Evolutionary conservation across 2,329 filamentous ascomycete species (phyloP).

Genomic region (Aureobasidium subglaciale): DNA sequence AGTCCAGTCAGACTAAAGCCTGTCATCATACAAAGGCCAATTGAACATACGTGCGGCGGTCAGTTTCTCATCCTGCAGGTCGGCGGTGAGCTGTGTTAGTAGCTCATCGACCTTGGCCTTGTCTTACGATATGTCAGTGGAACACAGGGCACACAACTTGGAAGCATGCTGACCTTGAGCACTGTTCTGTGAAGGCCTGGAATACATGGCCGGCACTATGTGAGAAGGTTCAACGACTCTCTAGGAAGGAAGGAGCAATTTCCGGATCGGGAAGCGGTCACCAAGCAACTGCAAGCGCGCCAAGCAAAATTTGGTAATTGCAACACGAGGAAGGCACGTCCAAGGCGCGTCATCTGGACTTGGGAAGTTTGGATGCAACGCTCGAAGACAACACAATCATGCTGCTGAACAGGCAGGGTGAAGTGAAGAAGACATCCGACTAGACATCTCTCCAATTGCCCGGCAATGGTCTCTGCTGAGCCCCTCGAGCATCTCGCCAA

Average conservation of each 20-base stretch:
- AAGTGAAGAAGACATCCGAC: background rate
- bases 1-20: background rate
- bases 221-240: background rate
- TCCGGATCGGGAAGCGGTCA: constrained; percentile 7
- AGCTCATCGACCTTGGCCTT: constrained; percentile 12
- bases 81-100: constrained; percentile 45
- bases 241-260: constrained; percentile 4
- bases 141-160: background rate
- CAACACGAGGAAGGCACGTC: background rate
- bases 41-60: constrained; percentile 48
- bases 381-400: constrained; percentile 8
- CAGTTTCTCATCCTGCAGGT: constrained; percentile 53
- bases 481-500: constrained; percentile 41
- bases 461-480: constrained; percentile 32
- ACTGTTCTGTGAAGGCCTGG: background rate
- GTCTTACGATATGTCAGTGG: background rate
- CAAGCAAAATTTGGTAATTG: background rate
- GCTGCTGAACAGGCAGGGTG: background rate
- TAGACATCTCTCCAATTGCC: background rate
- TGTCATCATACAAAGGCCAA: background rate
- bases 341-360: constrained; percentile 5
- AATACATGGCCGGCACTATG: background rate
- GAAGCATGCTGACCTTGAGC: background rate
- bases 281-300: constrained; percentile 1
- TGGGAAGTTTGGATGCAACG: constrained; percentile 7